These are phyloP conservation scores for Singerocomus rubriflavus DNA, from an alignment of 1,284 basidiomycete genomes.

Conservation along the genomic window DNA sequence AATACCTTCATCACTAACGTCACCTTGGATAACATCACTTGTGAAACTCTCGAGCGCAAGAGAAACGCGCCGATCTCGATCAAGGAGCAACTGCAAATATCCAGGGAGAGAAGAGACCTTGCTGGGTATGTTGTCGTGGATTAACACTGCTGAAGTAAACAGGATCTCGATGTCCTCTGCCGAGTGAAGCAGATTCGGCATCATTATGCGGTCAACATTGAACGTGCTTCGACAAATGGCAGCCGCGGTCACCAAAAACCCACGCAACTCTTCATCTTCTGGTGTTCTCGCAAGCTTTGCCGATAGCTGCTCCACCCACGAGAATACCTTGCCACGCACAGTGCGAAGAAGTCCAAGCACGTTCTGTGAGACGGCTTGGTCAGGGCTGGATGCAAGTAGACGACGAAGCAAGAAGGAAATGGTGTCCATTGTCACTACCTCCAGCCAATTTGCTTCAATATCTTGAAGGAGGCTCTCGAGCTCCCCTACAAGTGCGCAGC, in stretches of 20 bases:
- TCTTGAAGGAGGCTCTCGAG: constrained; percentile 27
- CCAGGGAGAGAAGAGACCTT: constrained; percentile 16
- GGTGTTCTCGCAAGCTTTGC: constrained; percentile 18
- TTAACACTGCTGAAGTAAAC: constrained; percentile 36
- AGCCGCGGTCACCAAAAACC: constrained; percentile 32
- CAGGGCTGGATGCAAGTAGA: constrained; percentile 28
- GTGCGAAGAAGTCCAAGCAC: constrained; percentile 27
- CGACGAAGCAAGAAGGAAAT: constrained; percentile 34
- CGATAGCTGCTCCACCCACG: constrained; percentile 36
- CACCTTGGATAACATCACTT: constrained; percentile 1
- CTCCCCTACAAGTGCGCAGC: constrained; percentile 32
- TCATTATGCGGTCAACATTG: constrained; percentile 30
- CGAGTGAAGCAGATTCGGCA: constrained; percentile 17
- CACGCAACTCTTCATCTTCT: constrained; percentile 23
- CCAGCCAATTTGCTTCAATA: constrained; percentile 38
- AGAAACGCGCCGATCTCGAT: constrained; percentile 25
- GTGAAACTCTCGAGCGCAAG: constrained; percentile 25
- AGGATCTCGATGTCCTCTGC: constrained; percentile 29
- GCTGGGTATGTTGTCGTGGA: background rate
- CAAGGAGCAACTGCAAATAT: constrained; percentile 11
- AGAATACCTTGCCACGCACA: constrained; percentile 31
- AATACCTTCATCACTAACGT: constrained; percentile 20
- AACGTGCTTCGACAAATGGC: constrained; percentile 40
- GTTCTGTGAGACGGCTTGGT: constrained; percentile 3
- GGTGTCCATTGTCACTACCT: constrained; percentile 33